Base-by-base conservation (phyloP, 2,329 filamentous ascomycete genomes). In the Claviceps lovelessii region DNA sequence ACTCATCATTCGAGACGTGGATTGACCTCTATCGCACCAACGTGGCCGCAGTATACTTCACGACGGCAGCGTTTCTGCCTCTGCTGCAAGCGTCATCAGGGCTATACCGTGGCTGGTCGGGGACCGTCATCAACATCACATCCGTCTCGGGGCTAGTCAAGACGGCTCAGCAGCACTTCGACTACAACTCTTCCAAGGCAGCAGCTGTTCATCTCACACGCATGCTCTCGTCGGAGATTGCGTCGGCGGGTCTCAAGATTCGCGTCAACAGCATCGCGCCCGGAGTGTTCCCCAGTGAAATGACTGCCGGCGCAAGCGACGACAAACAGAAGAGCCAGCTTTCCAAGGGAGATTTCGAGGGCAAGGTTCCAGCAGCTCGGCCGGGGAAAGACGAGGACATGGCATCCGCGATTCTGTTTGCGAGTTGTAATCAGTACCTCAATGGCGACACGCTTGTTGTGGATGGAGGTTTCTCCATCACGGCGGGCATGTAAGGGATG, bases 241-340 rank as follows among this genome's bases (percentile, higher is more conserved):
- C 78, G 0, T 70, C 70, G 57, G 73, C 79, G 49, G 74, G 77
- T 23, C 76, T 85, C 57, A 84, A 80, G 65, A 74, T 79, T 45
- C 86, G 89, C 60, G 76, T 85, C 42, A 78, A 90, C 63, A 81
- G 84, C 45, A 87, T 88, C 57, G 86, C 86, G 0, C 86, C 86
- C 0, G 85, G 85, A 39, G 76, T 86, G 33, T 79, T 79, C 61
- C 84, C 82, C 19, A 85, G 83, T 63, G 85, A 87, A 77, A 88
- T 87, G 85, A 84, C 82, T 44, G 76, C 79, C 1, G 67, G 66
- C 3, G 71, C 67, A 13, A 76, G 72, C 33, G 70, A 74, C 19
- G 69, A 70, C 19, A 63, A 63, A 37, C 76, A 79, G 58, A 87
- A 85, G 69, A 76, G 84, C 61, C 70, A 79, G 55, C 73, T 81